These are phyloP conservation scores for Asterella californica DNA, from an alignment of 225 moss, liverwort and hornwort species.

Conservation along the genomic window DNA sequence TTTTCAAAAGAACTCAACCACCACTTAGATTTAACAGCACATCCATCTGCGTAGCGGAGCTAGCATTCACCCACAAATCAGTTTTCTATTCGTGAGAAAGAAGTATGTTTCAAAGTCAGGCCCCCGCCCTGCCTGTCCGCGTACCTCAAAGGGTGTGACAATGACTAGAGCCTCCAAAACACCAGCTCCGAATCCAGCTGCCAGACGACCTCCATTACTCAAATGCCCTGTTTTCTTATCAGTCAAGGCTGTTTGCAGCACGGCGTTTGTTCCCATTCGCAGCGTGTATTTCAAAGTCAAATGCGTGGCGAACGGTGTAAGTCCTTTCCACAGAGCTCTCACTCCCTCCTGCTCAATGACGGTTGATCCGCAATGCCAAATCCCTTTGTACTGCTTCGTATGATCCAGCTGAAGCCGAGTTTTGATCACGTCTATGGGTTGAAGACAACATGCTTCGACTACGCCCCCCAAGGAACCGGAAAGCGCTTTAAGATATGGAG, in stretches of 20 bases:
- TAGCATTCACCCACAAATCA: too few species aligned
- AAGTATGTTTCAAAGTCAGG: too few species aligned
- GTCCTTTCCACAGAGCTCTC: slow-evolving; percentile 90
- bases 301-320: slow-evolving; percentile 94
- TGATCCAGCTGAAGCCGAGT: slow-evolving; percentile 92
- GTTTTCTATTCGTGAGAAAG: too few species aligned
- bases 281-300: slow-evolving; percentile 86
- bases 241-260: slow-evolving; percentile 69
- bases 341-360: slow-evolving; percentile 64
- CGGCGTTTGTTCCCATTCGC: slow-evolving; percentile 91
- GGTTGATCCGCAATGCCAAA: slow-evolving; percentile 76
- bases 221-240: slow-evolving; percentile 61
- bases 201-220: slow-evolving; percentile 47
- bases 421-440: slow-evolving; percentile 97
- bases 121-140: background rate
- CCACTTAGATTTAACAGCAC: background rate
- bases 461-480: slow-evolving; percentile 86
- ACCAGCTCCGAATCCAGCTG: slow-evolving; percentile 82
- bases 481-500: slow-evolving; percentile 74
- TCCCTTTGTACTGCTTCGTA: slow-evolving; percentile 67
- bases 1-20: background rate
- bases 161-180: slow-evolving; percentile 78
- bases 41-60: background rate
- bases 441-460: slow-evolving; percentile 91
- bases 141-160: slow-evolving; percentile 94